Conservation (phyloP, 129 eudicot species). For the Chrysanthemum lavandulifolium region DNA sequence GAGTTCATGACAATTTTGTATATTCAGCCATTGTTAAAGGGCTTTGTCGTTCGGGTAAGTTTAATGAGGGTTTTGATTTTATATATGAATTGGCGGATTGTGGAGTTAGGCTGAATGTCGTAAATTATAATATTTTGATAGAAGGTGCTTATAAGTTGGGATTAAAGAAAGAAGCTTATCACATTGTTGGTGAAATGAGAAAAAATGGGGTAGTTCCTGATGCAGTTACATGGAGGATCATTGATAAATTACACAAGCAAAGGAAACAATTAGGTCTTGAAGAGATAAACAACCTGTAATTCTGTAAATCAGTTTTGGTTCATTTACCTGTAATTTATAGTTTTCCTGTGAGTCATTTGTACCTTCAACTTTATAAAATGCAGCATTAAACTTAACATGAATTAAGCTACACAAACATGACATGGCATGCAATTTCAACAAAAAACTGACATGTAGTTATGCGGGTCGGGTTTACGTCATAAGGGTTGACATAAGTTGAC, state of each 20-base stretch:
- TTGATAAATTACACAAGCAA: constrained; percentile 57
- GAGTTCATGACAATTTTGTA: too few species aligned
- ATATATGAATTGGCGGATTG: constrained; percentile 44
- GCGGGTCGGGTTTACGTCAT: too few species aligned
- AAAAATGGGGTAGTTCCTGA: constrained; percentile 80
- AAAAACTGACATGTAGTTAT: too few species aligned
- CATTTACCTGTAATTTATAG: too few species aligned
- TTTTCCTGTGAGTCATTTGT: too few species aligned
- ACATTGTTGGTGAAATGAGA: constrained; percentile 76
- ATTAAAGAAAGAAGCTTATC: constrained; percentile 72
- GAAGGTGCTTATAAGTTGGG: constrained; percentile 69
- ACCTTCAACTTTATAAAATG: too few species aligned
- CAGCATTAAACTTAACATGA: too few species aligned
- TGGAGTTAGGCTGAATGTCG: constrained; percentile 56
- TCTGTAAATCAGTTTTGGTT: not conserved
- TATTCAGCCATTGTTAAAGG: too few species aligned
- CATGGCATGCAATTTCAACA: too few species aligned
- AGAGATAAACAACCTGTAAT: not conserved
- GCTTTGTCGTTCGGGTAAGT: too few species aligned
- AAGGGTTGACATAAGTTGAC: too few species aligned
- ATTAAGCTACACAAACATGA: too few species aligned
- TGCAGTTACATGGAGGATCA: constrained; percentile 83
- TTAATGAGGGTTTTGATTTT: constrained; percentile 20
- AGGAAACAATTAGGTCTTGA: not conserved
- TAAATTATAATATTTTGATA: constrained; percentile 70